Evolutionary conservation across 129 eudicot genomes (phyloP), one percentile per base, ranked within the genome.

Genomic region (Tanacetum coccineum): DNA sequence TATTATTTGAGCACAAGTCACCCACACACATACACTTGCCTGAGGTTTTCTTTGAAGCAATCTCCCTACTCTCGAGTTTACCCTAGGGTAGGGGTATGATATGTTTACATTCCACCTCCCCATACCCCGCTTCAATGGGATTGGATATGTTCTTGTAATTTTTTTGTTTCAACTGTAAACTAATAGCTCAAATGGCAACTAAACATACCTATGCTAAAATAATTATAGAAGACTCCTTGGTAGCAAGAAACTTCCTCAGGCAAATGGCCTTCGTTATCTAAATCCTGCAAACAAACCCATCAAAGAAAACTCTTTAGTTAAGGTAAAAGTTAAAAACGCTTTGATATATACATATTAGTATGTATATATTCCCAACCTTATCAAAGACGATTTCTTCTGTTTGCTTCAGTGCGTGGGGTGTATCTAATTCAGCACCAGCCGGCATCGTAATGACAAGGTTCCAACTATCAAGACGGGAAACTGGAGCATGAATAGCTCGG

Each of bases 201-300:
- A 45, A 20, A 40, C 89, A 46, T 59, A 88, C 96, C 98, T 81
- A 94, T 78, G 80, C 99, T 94, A 71, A 86, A 94, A 70, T 94
- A 93, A 68, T 92, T 92, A 67, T 92, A 92, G 66, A 85, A 88
- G 67, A 86, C 95, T 76, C 96, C 98, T 68, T 88, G 87, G 71
- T 81, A 86, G 81, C 91, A 86, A 66, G 82, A 52, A 25, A 81
- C 74, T 76, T 88, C 82, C 77, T 80, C 77, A 28, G 98, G 91
- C 61, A 76, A 62, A 49, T 58, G 79, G 39, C 85, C 90, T 69
- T 75, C 91, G 20, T 69, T 62, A 57, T 81, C 88, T 70, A 84
- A 63, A 57, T 75, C 92, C 96, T 86, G 83, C 70, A 72, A 45
- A 82, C 45, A 78, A 66, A 18, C 26, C 67, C 59, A 59, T 55